Evolutionary conservation across 352 stramenopile species (phyloP), one percentile per base, ranked within the genome.

Genomic region (Phytophthora lateralis): DNA sequence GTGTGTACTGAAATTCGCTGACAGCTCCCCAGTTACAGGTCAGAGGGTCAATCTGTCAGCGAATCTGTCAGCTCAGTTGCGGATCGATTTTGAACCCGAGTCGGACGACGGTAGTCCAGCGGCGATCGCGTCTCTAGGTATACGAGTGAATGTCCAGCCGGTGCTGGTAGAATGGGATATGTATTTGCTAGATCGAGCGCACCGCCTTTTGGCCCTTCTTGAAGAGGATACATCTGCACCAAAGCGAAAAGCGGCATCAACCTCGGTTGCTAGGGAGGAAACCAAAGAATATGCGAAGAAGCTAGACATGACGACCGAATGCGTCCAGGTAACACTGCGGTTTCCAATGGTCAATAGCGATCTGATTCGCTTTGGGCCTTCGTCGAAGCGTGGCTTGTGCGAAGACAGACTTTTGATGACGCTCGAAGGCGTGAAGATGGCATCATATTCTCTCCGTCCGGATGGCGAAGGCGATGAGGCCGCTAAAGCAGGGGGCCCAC

Each of bases 341-440:
- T 96, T 96, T 55, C 88, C 88, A 6, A 90, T 95, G 80, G 80
- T 96, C 7, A 84, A 71, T 27, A 94, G 84, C 54, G 88, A 96
- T 58, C 51, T 90, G 4, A 89, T 95, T 69, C 84, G 85, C 7
- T 94, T 93, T 61, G 88, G 88, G 6, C 53, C 63, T 17, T 94
- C 85, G 6, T 91, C 84, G 5, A 92, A 80, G 55, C 81, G 85
- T 27, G 88, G 88, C 11, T 57, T 95, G 27, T 93, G 82, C 51
- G 88, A 96, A 82, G 88, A 96, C 60, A 82, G 78, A 46, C 57
- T 96, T 24, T 47, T 93, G 27, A 35, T 96, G 38, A 73, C 74
- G 20, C 61, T 96, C n/a, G 80, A 91, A 43, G 63, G 59, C 21
- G 79, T 94, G 4, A 88, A 85, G 15, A 60, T 89, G 24, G 54